Evolutionary conservation across 345 rosid species (phyloP).

Genomic region (Sonneratia alba): DNA sequence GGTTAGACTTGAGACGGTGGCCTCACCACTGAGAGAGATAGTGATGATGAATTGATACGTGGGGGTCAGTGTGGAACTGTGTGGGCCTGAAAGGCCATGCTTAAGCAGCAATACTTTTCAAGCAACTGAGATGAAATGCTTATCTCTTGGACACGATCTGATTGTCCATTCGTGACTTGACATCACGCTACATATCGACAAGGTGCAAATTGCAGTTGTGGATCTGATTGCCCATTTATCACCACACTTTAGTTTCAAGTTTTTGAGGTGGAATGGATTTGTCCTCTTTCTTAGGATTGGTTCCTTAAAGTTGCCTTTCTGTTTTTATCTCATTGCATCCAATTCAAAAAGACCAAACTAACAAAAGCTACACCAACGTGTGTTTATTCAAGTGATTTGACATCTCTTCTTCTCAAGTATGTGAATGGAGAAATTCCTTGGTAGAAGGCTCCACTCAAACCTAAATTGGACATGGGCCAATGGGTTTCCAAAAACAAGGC

Average conservation of each 20-base stretch:
- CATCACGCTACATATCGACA: background rate
- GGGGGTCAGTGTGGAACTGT: background rate
- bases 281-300: background rate
- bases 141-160: background rate
- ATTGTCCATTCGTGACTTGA: background rate
- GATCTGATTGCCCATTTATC: background rate
- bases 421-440: too few species aligned
- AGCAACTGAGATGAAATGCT: background rate
- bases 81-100: background rate
- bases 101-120: background rate
- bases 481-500: too few species aligned
- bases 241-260: background rate
- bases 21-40: background rate
- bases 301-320: background rate
- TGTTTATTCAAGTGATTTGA: background rate
- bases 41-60: background rate
- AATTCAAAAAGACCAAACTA: background rate
- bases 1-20: background rate
- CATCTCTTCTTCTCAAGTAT: too few species aligned
- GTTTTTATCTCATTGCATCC: background rate
- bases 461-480: too few species aligned
- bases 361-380: background rate
- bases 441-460: too few species aligned
- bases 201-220: background rate
- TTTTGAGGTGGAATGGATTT: background rate